These are phyloP conservation scores for Diaporthe velutina DNA, from an alignment of 2,329 filamentous ascomycete species.

Conservation along the genomic window DNA sequence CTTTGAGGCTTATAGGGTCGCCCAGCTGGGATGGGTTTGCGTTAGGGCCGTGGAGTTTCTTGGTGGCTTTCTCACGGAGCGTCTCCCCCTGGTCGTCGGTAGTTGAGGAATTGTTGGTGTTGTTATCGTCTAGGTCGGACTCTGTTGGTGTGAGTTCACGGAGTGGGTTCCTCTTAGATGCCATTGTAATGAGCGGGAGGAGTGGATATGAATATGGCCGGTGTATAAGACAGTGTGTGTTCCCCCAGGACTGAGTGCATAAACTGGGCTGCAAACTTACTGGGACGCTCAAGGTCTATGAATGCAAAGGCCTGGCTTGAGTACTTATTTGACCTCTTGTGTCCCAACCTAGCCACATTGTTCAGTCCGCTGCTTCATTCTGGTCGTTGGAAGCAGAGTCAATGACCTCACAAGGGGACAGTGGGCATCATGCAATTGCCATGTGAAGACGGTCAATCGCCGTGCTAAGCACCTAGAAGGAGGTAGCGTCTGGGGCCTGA, in stretches of 20 bases:
- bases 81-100: slow-evolving; percentile 6
- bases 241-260: neutral
- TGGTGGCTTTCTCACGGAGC: slow-evolving; percentile 34
- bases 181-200: neutral
- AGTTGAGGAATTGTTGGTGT: neutral
- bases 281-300: neutral
- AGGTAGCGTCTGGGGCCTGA: slow-evolving; percentile 1
- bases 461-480: neutral
- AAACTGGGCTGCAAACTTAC: neutral
- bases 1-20: slow-evolving; percentile 31
- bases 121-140: slow-evolving; percentile 26
- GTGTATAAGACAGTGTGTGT: neutral
- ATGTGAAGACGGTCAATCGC: slow-evolving; percentile 8
- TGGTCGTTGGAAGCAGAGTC: slow-evolving; percentile 8
- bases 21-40: slow-evolving; percentile 31
- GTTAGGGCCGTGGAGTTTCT: slow-evolving; percentile 28
- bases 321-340: neutral
- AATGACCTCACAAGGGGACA: slow-evolving; percentile 34
- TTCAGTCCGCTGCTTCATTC: neutral
- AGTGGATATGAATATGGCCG: neutral
- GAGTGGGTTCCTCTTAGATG: slow-evolving; percentile 36
- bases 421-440: neutral
- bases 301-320: neutral
- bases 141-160: slow-evolving; percentile 38
- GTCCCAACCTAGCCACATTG: neutral